phyloP scores from a whole-genome alignment of 2,329 filamentous ascomycete genomes.

The Eutypella sp. region DNA sequence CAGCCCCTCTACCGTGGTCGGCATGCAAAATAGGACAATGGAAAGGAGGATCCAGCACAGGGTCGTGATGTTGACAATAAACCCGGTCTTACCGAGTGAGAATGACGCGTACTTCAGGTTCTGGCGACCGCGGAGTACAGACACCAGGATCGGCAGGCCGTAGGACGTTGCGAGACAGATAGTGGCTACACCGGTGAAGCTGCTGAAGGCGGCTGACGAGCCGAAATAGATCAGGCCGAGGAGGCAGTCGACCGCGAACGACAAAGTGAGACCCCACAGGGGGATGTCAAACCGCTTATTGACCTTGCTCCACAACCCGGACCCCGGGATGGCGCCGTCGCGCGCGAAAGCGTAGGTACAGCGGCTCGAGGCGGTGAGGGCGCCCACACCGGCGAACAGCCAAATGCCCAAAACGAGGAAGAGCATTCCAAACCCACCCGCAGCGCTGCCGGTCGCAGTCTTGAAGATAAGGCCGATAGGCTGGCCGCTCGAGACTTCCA shows the following conservation, averaged over 20 bases:
- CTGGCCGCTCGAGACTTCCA: conserved; percentile 64
- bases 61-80: conserved; percentile 61
- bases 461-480: conserved; percentile 75
- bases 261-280: conserved; percentile 63
- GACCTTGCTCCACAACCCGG: conserved; percentile 60
- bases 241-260: conserved; percentile 62
- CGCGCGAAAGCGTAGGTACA: conserved; percentile 74
- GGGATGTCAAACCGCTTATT: conserved; percentile 64
- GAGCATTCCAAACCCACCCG: conserved; percentile 68
- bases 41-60: conserved; percentile 67
- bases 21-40: conserved; percentile 74
- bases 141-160: conserved; percentile 70
- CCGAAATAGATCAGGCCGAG: conserved; percentile 78
- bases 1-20: conserved; percentile 51
- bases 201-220: conserved; percentile 70
- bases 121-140: conserved; percentile 59
- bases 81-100: conserved; percentile 65
- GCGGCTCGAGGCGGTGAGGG: conserved; percentile 67
- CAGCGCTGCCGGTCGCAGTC: conserved; percentile 65
- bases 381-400: conserved; percentile 71
- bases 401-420: conserved; percentile 73
- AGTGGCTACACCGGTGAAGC: conserved; percentile 74
- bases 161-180: conserved; percentile 75
- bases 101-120: conserved; percentile 62
- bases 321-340: conserved; percentile 69